Base-by-base conservation (phyloP, 2,329 filamentous ascomycete genomes). In the Trichoderma arundinaceum region DNA sequence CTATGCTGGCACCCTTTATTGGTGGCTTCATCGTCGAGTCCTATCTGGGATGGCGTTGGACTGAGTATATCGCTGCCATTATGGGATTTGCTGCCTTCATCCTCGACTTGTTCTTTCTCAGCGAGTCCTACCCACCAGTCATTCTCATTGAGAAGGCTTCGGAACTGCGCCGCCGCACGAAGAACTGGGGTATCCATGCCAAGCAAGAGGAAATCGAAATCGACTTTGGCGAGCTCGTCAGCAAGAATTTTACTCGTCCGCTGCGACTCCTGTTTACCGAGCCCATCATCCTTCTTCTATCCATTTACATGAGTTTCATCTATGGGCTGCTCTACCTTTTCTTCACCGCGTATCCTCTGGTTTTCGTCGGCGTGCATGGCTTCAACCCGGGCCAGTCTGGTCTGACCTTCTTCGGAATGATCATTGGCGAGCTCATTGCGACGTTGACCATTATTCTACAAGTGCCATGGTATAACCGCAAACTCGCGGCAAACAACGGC, bases 391-490 rank as follows among this genome's bases (percentile, higher is more conserved):
- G 93, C 65, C 77, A 91, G 17, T 85, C 88, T 4, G 93, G 92
- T 1, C 83, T 97, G 5, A 88, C 92, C 5, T 96, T 93, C 76
- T 92, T 97, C 71, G 93, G 92, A 63, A 92, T 97, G 89, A 86
- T 95, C 59, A 72, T 82, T 8, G 92, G 92, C 53, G 86, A 92
- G 74, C 68, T 94, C 15, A 77, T 92, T 62, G 90, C 90, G 0
- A 91, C 90, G 56, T 67, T 81, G 8, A 82, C 83, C 53, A 88
- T 94, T 68, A 80, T 91, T 59, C 71, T 86, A 44, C 83, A 84
- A 72, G 86, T 92, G 75, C 86, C 87, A 28, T 81, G 82, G 75
- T 94, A 94, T 76, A 84, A 86, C 72, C 84, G 84, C 71, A 92
- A 90, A 77, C 82, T 92, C 17, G 81, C 81, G 1, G 87, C 85